Evolutionary conservation across 2,329 filamentous ascomycete species (phyloP).

Genomic region (Talaromyces rugulosus): DNA sequence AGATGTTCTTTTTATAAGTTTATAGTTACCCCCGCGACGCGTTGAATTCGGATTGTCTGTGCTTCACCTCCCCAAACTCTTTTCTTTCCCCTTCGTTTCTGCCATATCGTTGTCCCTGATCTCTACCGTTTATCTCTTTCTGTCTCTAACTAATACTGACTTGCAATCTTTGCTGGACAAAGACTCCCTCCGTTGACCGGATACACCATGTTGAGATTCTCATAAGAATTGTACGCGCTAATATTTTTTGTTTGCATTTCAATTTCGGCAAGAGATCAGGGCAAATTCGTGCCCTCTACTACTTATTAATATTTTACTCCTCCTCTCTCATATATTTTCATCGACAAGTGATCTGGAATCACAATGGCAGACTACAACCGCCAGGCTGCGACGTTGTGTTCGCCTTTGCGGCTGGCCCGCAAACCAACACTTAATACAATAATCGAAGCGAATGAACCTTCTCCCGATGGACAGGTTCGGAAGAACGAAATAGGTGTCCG

Average conservation of each 20-base stretch:
- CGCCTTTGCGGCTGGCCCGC: conserved; percentile 55
- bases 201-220: conserved; percentile 15
- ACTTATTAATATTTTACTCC: conserved; percentile 15
- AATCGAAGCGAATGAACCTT: conserved; percentile 46
- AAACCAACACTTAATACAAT: conserved; percentile 60
- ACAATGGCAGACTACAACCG: conserved; percentile 44
- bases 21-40: conserved; percentile 17
- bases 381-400: conserved; percentile 48
- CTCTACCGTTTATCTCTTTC: not conserved
- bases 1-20: conserved; percentile 17
- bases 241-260: conserved; percentile 2
- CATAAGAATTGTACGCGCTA: not conserved
- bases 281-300: not conserved
- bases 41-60: conserved; percentile 11
- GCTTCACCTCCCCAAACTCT: conserved; percentile 13
- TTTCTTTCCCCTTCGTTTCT: conserved; percentile 22
- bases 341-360: conserved; percentile 29
- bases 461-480: conserved; percentile 32
- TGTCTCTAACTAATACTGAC: conserved; percentile 6
- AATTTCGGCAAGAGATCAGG: not conserved
- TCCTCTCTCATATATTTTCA: conserved; percentile 10
- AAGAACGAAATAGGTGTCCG: conserved; percentile 15
- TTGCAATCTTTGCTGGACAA: conserved; percentile 26
- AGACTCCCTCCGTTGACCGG: conserved; percentile 42
- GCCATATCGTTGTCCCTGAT: conserved; percentile 19